These are phyloP conservation scores for Tetrastigma voinierianum DNA, from an alignment of 164 flowering plant genomes.

Conservation along the genomic window DNA sequence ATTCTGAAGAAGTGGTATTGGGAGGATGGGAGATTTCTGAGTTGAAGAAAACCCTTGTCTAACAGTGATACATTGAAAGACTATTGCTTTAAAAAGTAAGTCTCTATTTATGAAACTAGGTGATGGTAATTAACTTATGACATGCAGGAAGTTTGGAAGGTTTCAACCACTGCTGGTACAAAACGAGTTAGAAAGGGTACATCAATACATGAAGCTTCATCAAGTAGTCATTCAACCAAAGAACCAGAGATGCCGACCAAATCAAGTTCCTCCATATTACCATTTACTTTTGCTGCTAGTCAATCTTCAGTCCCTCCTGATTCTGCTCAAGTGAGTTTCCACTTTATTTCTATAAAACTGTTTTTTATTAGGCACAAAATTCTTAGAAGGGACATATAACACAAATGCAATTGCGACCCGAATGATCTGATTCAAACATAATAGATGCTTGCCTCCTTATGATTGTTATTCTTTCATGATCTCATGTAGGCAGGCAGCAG, in stretches of 20 bases:
- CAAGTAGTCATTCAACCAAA: slow-evolving; percentile 42
- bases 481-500: too few relatives aligned
- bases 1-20: too few relatives aligned
- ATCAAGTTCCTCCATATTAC: slow-evolving; percentile 32
- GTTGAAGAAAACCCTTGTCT: slow-evolving; percentile 10
- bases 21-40: too few relatives aligned
- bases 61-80: slow-evolving; percentile 71
- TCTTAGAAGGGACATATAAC: not conserved
- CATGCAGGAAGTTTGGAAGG: slow-evolving; percentile 95
- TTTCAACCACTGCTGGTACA: slow-evolving; percentile 86
- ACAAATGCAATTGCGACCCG: too few relatives aligned
- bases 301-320: slow-evolving; percentile 44
- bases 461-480: too few relatives aligned
- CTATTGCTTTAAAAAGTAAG: not conserved
- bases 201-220: slow-evolving; percentile 50
- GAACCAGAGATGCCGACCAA: slow-evolving; percentile 56
- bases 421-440: too few relatives aligned
- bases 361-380: not conserved
- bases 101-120: too few relatives aligned
- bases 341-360: not conserved
- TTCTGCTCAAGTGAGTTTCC: slow-evolving; percentile 52
- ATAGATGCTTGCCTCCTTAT: too few relatives aligned
- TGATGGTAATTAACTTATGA: slow-evolving; percentile 4
- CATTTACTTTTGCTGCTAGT: slow-evolving; percentile 25
- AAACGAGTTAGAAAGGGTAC: slow-evolving; percentile 77